Conservation (phyloP, 1,284 basidiomycete species). For the Ustilago bromivora region DNA sequence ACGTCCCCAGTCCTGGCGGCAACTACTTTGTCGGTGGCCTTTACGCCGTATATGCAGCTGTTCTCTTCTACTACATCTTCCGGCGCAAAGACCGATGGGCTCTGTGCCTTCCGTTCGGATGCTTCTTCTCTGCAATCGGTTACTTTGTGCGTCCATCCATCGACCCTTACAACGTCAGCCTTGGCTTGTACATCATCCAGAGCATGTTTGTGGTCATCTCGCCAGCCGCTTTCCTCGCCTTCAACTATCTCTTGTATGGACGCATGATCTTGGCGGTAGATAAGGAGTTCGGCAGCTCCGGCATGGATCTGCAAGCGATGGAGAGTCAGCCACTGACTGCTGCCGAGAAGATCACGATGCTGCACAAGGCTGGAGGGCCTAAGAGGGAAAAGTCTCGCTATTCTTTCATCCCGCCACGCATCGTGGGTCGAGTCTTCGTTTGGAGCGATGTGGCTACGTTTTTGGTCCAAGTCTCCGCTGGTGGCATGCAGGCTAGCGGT, state of each 20-base stretch:
- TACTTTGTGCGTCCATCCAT: slow-evolving; percentile 45
- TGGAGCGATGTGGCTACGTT: slow-evolving; percentile 64
- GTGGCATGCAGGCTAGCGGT: slow-evolving; percentile 48
- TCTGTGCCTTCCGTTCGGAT: slow-evolving; percentile 56
- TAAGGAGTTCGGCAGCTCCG: slow-evolving; percentile 35
- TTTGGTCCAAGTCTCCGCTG: slow-evolving; percentile 53
- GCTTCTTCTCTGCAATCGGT: slow-evolving; percentile 35
- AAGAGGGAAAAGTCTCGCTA: slow-evolving; percentile 41
- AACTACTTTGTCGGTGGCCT: slow-evolving; percentile 43
- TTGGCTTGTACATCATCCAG: slow-evolving; percentile 45
- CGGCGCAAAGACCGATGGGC: slow-evolving; percentile 50
- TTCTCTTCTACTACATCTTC: slow-evolving; percentile 34
- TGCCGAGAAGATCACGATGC: slow-evolving; percentile 29
- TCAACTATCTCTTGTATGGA: slow-evolving; percentile 62
- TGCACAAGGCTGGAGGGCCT: slow-evolving; percentile 34
- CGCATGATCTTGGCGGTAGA: slow-evolving; percentile 44
- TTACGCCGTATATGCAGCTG: slow-evolving; percentile 26
- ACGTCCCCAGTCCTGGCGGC: slow-evolving; percentile 42
- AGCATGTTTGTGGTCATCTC: slow-evolving; percentile 57
- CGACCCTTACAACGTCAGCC: slow-evolving; percentile 19
- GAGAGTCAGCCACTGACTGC: slow-evolving; percentile 27
- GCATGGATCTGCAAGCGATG: slow-evolving; percentile 22
- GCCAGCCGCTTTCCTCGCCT: slow-evolving; percentile 56
- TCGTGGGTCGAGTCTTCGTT: slow-evolving; percentile 61
- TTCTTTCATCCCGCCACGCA: slow-evolving; percentile 52